phyloP scores from a whole-genome alignment of 73 alveolate genomes.

The Paramecium pentaurelia region DNA sequence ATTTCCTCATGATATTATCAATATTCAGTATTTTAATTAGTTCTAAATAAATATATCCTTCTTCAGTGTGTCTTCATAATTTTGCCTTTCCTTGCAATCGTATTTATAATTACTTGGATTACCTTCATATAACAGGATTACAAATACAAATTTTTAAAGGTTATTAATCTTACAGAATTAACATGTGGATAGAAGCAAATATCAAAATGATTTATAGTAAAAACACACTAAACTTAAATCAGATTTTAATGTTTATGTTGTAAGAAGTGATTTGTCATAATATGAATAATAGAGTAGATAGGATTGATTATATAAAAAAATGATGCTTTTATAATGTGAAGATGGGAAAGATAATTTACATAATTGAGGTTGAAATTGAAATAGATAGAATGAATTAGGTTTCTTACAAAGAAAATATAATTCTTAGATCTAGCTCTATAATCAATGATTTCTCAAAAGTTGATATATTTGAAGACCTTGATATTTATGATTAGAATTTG shows the following conservation, averaged over 20 bases:
- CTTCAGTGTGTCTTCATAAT: not conserved
- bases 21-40: not conserved
- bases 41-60: not conserved
- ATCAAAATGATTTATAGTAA: too few relatives aligned
- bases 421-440: not conserved
- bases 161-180: not conserved
- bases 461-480: not conserved
- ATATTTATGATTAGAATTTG: too few relatives aligned
- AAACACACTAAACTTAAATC: too few relatives aligned
- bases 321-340: not conserved
- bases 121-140: not conserved
- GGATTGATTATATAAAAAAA: constrained; percentile 10
- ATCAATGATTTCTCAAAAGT: not conserved
- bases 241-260: too few relatives aligned
- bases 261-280: not conserved
- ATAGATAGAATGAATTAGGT: not conserved
- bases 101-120: too few relatives aligned
- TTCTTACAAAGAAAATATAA: not conserved
- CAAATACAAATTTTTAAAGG: not conserved
- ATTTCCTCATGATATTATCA: not conserved
- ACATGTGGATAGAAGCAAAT: too few relatives aligned
- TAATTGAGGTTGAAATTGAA: not conserved
- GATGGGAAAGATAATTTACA: constrained; percentile 2
- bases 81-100: not conserved
- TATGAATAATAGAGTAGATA: not conserved